Evolutionary conservation across 2,329 filamentous ascomycete species (phyloP).

Genomic region (Sclerotinia glacialis): DNA sequence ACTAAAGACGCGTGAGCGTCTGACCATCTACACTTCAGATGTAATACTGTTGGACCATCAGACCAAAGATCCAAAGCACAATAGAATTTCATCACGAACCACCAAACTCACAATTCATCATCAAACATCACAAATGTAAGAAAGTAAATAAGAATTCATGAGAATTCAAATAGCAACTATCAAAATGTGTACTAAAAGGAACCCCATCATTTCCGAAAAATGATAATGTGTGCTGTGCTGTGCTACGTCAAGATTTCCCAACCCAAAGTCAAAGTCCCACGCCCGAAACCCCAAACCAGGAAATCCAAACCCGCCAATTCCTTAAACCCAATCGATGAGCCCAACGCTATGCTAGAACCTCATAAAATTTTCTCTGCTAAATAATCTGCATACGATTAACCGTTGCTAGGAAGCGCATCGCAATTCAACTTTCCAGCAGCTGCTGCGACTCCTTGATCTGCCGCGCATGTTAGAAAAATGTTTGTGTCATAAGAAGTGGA

Average conservation of each 20-base stretch:
- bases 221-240: background rate
- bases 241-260: background rate
- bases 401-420: slow-evolving; percentile 3
- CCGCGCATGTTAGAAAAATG: background rate
- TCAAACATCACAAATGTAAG: background rate
- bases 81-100: no score
- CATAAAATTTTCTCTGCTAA: background rate
- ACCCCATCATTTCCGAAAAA: background rate
- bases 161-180: background rate
- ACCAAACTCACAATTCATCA: background rate
- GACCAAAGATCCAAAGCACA: no score
- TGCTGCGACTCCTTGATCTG: slow-evolving; percentile 13
- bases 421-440: slow-evolving; percentile 11
- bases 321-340: background rate
- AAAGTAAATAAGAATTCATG: background rate
- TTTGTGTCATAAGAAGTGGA: background rate
- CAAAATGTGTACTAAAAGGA: background rate
- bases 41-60: no score
- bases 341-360: background rate
- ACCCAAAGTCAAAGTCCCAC: background rate
- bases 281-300: background rate
- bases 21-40: no score
- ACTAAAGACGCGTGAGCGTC: no score
- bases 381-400: background rate
- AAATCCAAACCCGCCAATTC: background rate